Conservation (phyloP, 1,139 yeast species). For the Suhomyces bolitotheri region DNA sequence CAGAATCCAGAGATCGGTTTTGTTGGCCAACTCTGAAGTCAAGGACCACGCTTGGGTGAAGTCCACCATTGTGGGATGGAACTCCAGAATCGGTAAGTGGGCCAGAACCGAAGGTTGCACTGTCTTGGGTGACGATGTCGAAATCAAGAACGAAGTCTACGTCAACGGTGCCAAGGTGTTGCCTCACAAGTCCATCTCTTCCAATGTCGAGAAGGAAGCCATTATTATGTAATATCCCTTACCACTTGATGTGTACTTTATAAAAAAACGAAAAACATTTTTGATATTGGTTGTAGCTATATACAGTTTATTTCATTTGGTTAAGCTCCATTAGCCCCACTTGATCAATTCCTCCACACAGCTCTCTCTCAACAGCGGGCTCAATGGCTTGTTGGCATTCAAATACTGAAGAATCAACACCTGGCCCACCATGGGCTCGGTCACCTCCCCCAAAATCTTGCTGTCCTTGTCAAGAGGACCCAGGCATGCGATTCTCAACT, state of each 20-base stretch:
- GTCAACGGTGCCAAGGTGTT: slow-evolving; percentile 98
- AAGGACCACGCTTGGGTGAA: slow-evolving; percentile 98
- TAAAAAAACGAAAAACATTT: too few species aligned
- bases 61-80: slow-evolving; percentile 98
- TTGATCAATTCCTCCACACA: slow-evolving; percentile 30
- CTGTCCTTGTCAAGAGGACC: slow-evolving; percentile 29
- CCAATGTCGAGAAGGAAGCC: slow-evolving; percentile 95
- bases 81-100: slow-evolving; percentile 98
- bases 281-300: too few species aligned
- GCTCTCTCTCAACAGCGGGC: slow-evolving; percentile 36
- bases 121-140: slow-evolving; percentile 98
- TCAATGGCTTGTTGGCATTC: slow-evolving; percentile 60
- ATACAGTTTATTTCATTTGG: too few species aligned
- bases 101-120: slow-evolving; percentile 98
- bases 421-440: slow-evolving; percentile 51
- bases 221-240: slow-evolving; percentile 75
- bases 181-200: slow-evolving; percentile 96
- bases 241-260: slow-evolving; percentile 8
- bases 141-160: slow-evolving; percentile 96
- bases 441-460: slow-evolving; percentile 47
- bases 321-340: slow-evolving; percentile 6
- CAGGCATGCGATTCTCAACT: slow-evolving; percentile 45
- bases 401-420: slow-evolving; percentile 61
- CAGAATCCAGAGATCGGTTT: slow-evolving; percentile 93
- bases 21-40: slow-evolving; percentile 85